phyloP scores from a whole-genome alignment of 208 protist genomes.

The Acanthamoeba triangularis region DNA sequence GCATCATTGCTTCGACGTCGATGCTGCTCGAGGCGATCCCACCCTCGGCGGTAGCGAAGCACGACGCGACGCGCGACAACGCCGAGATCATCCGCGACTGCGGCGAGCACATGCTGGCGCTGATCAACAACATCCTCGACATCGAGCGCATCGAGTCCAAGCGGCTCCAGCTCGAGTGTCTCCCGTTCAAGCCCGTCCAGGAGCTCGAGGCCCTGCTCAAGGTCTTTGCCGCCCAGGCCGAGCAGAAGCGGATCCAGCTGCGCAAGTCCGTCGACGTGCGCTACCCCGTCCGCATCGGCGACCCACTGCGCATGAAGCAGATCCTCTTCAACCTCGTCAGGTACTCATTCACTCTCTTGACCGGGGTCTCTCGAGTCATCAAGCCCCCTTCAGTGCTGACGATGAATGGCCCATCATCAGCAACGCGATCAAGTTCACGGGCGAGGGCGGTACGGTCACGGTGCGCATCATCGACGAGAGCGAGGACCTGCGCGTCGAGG shows the following conservation, averaged over 20 bases:
- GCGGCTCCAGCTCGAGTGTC: constrained; percentile 44
- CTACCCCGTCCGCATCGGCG: constrained; percentile 64
- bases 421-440: constrained; percentile 79
- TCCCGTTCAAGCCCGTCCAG: neutral
- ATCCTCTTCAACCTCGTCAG: constrained; percentile 69
- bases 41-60: neutral
- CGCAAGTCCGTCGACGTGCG: neutral
- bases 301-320: constrained; percentile 55
- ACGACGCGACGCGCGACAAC: neutral
- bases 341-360: too few relatives aligned
- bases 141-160: constrained; percentile 33
- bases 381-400: too few relatives aligned
- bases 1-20: constrained; percentile 28
- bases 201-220: constrained; percentile 19
- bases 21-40: constrained; percentile 15
- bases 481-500: constrained; percentile 17
- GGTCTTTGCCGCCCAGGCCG: neutral
- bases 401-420: neutral
- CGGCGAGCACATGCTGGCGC: constrained; percentile 51
- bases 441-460: neutral
- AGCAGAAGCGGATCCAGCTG: neutral
- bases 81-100: constrained; percentile 56
- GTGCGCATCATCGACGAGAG: neutral
- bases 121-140: constrained; percentile 69
- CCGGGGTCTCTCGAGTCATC: too few relatives aligned